Conservation (phyloP, 2,329 filamentous ascomycete species). For the Bisporella sp. region DNA sequence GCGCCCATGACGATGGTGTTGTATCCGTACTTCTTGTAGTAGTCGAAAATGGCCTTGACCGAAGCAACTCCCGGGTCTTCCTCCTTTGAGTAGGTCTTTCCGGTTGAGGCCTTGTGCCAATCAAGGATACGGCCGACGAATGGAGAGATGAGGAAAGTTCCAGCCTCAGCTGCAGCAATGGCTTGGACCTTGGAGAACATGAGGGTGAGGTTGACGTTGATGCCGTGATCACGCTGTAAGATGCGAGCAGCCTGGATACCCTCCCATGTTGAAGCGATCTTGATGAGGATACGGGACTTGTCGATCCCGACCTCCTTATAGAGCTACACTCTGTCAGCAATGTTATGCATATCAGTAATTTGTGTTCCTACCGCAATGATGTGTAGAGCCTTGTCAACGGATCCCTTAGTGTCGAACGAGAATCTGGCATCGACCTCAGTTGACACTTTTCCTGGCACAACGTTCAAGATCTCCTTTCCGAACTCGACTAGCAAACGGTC, state of each 20-base stretch:
- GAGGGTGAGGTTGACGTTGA: slow-evolving; percentile 98
- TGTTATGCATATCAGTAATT: background rate
- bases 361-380: slow-evolving; percentile 82
- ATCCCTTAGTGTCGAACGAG: slow-evolving; percentile 91
- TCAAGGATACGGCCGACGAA: slow-evolving; percentile 99
- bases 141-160: slow-evolving; percentile 95
- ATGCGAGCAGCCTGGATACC: slow-evolving; percentile 98
- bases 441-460: slow-evolving; percentile 97
- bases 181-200: slow-evolving; percentile 97
- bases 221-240: slow-evolving; percentile 87
- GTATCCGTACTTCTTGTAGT: slow-evolving; percentile 99
- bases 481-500: slow-evolving; percentile 96
- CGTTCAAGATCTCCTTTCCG: slow-evolving; percentile 93
- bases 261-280: slow-evolving; percentile 98
- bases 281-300: slow-evolving; percentile 96
- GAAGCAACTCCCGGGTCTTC: slow-evolving; percentile 96
- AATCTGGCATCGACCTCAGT: slow-evolving; percentile 96
- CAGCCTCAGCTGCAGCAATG: slow-evolving; percentile 90
- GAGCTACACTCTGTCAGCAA: slow-evolving; percentile 49
- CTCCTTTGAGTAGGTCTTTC: slow-evolving; percentile 84
- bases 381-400: slow-evolving; percentile 90
- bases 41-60: slow-evolving; percentile 94
- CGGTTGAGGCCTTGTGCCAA: slow-evolving; percentile 95
- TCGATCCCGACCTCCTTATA: slow-evolving; percentile 88
- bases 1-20: slow-evolving; percentile 99